phyloP scores from a whole-genome alignment of 73 alveolate genomes.

The Paramecium biaurelia region DNA sequence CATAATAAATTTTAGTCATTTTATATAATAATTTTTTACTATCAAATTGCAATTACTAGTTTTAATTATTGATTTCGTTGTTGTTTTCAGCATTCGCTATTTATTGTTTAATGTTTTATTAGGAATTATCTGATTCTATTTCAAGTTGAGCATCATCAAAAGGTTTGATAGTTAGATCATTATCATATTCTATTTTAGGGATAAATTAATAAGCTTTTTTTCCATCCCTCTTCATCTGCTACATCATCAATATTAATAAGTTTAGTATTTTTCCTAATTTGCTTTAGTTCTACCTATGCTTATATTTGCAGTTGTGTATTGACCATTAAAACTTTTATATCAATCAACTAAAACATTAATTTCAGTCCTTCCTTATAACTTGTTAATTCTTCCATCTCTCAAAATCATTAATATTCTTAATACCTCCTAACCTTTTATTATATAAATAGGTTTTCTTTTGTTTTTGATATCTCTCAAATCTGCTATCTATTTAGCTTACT shows the following conservation, averaged over 20 bases:
- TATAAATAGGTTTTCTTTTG: slow-evolving; percentile 1
- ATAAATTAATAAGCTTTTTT: neutral
- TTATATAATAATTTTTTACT: neutral
- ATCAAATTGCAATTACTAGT: neutral
- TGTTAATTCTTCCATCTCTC: slow-evolving; percentile 15
- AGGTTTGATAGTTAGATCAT: slow-evolving; percentile 3
- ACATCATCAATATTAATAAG: neutral
- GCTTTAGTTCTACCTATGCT: neutral
- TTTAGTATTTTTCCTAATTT: neutral
- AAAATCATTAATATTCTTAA: neutral
- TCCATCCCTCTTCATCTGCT: slow-evolving; percentile 20
- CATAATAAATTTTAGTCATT: neutral
- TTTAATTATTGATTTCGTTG: neutral
- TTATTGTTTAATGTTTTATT: neutral
- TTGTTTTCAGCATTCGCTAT: neutral
- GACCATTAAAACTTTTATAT: neutral
- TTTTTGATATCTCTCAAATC: slow-evolving; percentile 7
- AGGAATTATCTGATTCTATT: neutral
- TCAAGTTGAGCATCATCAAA: neutral
- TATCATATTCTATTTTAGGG: neutral
- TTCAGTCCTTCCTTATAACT: neutral
- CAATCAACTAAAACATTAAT: neutral
- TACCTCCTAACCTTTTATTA: neutral
- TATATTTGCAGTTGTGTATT: neutral
- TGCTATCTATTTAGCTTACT: neutral